These are phyloP conservation scores for Botryotinia narcissicola DNA, from an alignment of 2,329 filamentous ascomycete genomes.

Conservation along the genomic window DNA sequence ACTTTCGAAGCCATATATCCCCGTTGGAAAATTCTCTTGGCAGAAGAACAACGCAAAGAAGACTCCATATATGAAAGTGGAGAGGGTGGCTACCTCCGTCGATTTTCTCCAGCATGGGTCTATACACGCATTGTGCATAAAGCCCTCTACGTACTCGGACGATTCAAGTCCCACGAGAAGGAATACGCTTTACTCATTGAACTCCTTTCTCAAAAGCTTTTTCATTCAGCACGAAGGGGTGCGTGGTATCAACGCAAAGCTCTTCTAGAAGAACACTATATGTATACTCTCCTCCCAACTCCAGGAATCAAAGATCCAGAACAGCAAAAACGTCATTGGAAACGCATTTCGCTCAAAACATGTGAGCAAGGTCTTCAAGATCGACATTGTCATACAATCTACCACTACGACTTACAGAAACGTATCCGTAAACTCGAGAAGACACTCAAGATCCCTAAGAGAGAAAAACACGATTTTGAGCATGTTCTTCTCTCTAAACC, in stretches of 20 bases:
- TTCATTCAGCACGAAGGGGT: constrained; percentile 80
- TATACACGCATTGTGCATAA: constrained; percentile 95
- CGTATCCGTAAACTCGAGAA: constrained; percentile 89
- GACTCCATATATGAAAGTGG: constrained; percentile 73
- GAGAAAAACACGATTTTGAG: constrained; percentile 88
- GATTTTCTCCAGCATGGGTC: constrained; percentile 87
- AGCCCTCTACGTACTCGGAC: constrained; percentile 72
- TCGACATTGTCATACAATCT: constrained; percentile 83
- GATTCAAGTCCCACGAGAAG: constrained; percentile 73
- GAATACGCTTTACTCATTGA: constrained; percentile 75
- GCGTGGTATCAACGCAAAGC: constrained; percentile 96
- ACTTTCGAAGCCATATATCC: constrained; percentile 73
- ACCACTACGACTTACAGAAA: constrained; percentile 93
- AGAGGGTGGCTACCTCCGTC: constrained; percentile 83
- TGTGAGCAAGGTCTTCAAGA: constrained; percentile 88
- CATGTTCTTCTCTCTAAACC: constrained; percentile 79
- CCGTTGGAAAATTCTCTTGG: constrained; percentile 73
- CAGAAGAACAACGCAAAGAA: constrained; percentile 76
- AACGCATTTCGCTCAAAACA: constrained; percentile 68
- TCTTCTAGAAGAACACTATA: constrained; percentile 91
- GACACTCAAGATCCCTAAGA: constrained; percentile 74
- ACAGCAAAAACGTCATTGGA: constrained; percentile 79
- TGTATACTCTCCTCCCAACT: constrained; percentile 56
- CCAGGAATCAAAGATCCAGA: constrained; percentile 44
- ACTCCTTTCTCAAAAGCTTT: constrained; percentile 76